These are phyloP conservation scores for Apiospora phragmitis DNA, from an alignment of 2,329 filamentous ascomycete genomes.

Conservation along the genomic window DNA sequence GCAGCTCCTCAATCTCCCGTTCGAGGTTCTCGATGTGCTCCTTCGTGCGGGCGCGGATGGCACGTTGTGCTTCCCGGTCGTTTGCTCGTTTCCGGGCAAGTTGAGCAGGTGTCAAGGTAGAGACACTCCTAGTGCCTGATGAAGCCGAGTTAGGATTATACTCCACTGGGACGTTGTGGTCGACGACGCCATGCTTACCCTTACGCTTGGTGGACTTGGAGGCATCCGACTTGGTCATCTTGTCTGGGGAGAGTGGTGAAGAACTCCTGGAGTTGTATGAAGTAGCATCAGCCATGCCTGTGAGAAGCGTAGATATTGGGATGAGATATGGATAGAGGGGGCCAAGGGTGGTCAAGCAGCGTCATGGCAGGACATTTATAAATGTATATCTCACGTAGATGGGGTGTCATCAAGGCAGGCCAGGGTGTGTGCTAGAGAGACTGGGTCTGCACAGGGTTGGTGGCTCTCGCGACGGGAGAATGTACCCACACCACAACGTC, in stretches of 20 bases:
- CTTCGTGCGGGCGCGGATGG: constrained; percentile 84
- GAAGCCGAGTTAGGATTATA: constrained; percentile 10
- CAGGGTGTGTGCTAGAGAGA: constrained; percentile 10
- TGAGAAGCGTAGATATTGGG: constrained; percentile 7
- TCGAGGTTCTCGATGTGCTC: constrained; percentile 81
- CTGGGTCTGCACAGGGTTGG: constrained; percentile 11
- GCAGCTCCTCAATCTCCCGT: constrained; percentile 71
- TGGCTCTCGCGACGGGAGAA: constrained; percentile 9
- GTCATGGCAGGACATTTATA: constrained; percentile 13
- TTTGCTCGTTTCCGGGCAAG: constrained; percentile 89
- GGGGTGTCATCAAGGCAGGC: constrained; percentile 13
- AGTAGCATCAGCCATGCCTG: constrained; percentile 18
- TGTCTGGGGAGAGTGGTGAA: constrained; percentile 18
- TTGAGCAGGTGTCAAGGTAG: constrained; percentile 84
- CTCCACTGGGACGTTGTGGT: not conserved
- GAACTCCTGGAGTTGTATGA: constrained; percentile 14
- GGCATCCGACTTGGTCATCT: constrained; percentile 27
- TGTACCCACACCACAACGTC: constrained; percentile 8
- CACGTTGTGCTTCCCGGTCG: constrained; percentile 86
- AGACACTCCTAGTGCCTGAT: constrained; percentile 71
- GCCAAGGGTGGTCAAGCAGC: not conserved
- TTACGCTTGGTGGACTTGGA: constrained; percentile 32
- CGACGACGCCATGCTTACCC: constrained; percentile 22
- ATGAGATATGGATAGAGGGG: constrained; percentile 6
- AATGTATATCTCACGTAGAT: constrained; percentile 9